These are phyloP conservation scores for Ministeria vibrans DNA, from an alignment of 78 protist genomes.

Conservation along the genomic window DNA sequence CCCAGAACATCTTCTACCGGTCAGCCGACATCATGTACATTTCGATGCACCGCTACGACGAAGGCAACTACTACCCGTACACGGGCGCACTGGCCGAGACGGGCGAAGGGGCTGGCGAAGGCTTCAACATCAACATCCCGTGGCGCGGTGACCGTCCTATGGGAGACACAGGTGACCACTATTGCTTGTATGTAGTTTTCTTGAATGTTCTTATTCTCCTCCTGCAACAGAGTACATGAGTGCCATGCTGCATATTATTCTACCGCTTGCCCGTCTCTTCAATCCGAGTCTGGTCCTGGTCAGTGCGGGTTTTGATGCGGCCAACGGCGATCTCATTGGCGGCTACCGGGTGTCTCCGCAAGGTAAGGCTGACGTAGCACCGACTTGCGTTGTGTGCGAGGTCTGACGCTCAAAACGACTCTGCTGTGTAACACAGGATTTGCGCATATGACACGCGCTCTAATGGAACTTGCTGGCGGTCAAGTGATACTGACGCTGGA, in stretches of 20 bases:
- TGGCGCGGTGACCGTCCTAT: slow-evolving; percentile 14
- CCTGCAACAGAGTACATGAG: slow-evolving; percentile 50
- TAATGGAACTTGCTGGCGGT: slow-evolving; percentile 15
- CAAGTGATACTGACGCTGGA: slow-evolving; percentile 31
- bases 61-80: slow-evolving; percentile 36
- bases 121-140: slow-evolving; percentile 54
- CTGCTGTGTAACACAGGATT: neutral
- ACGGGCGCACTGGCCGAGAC: slow-evolving; percentile 4
- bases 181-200: no score
- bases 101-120: slow-evolving; percentile 44
- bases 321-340: slow-evolving; percentile 44
- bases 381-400: neutral
- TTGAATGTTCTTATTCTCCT: no score
- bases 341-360: slow-evolving; percentile 21
- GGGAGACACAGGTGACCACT: neutral
- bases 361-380: neutral
- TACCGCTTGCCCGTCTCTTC: slow-evolving; percentile 44
- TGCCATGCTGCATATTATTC: slow-evolving; percentile 30
- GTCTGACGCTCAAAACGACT: no score
- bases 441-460: slow-evolving; percentile 15
- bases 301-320: slow-evolving; percentile 71
- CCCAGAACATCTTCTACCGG: slow-evolving; percentile 22
- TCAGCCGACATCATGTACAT: slow-evolving; percentile 2
- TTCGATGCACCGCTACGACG: slow-evolving; percentile 28
- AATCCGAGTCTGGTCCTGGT: slow-evolving; percentile 50